These are phyloP conservation scores for Lasiodiplodia sp. DNA, from an alignment of 2,329 filamentous ascomycete genomes.

Conservation along the genomic window DNA sequence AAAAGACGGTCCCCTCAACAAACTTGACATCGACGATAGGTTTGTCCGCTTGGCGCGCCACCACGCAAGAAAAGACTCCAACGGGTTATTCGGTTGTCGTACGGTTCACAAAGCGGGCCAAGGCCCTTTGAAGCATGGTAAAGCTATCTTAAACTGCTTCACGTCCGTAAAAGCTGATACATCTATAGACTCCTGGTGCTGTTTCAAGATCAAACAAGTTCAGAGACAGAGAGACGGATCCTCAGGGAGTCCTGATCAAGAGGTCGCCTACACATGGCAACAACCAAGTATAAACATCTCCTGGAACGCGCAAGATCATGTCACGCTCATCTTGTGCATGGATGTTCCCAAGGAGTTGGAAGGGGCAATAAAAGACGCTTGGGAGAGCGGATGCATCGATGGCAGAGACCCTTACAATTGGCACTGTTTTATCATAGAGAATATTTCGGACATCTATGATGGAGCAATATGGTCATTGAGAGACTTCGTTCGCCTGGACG, in stretches of 20 bases:
- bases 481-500: constrained; percentile 2
- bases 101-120: neutral
- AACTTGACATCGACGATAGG: neutral
- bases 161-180: neutral
- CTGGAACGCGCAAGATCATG: neutral
- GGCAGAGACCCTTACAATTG: neutral
- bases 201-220: constrained; percentile 24
- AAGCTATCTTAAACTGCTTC: neutral
- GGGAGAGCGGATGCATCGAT: neutral
- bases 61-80: constrained; percentile 13
- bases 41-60: neutral
- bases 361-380: neutral
- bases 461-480: constrained; percentile 1
- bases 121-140: neutral
- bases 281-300: constrained; percentile 9
- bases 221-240: neutral
- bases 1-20: neutral
- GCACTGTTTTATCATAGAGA: neutral
- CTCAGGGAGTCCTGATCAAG: too few relatives aligned
- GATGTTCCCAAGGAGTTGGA: neutral
- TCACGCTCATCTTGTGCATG: constrained; percentile 2
- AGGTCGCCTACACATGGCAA: neutral
- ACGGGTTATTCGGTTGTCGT: constrained; percentile 8
- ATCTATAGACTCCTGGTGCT: constrained; percentile 20
- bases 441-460: neutral